Evolutionary conservation across 805 yeast species (phyloP).

Genomic region (Brettanomyces naardenensis): DNA sequence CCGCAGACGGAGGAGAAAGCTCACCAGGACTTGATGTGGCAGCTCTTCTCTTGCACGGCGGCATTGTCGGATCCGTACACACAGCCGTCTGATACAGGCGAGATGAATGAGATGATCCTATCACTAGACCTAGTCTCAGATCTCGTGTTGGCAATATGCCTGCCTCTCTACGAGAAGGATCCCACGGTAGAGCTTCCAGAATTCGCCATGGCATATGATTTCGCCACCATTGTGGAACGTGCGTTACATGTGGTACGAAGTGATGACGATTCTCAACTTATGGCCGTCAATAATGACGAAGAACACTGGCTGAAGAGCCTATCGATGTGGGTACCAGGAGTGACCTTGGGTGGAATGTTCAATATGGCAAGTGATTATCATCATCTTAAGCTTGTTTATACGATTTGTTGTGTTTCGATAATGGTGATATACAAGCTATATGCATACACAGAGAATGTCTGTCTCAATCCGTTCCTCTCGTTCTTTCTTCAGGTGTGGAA

Average conservation of each 20-base stretch:
- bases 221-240: slow-evolving; percentile 30
- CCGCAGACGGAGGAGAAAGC: slow-evolving; percentile 6
- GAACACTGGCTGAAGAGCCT: slow-evolving; percentile 26
- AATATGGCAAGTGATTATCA: slow-evolving; percentile 23
- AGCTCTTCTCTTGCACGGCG: slow-evolving; percentile 24
- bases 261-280: slow-evolving; percentile 33
- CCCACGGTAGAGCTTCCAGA: slow-evolving; percentile 26
- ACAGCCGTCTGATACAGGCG: slow-evolving; percentile 57
- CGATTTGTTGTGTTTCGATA: slow-evolving; percentile 34
- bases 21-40: slow-evolving; percentile 10
- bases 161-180: slow-evolving; percentile 14
- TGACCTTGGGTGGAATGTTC: slow-evolving; percentile 15
- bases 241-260: slow-evolving; percentile 31
- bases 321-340: slow-evolving; percentile 31
- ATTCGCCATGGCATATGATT: slow-evolving; percentile 25
- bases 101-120: slow-evolving; percentile 34
- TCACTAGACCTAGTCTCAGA: slow-evolving; percentile 52
- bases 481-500: slow-evolving; percentile 59
- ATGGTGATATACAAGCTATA: slow-evolving; percentile 38
- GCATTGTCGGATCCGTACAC: slow-evolving; percentile 54
- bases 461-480: slow-evolving; percentile 55
- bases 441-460: slow-evolving; percentile 28
- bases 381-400: slow-evolving; percentile 37
- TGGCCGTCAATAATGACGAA: slow-evolving; percentile 34
- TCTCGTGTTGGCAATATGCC: slow-evolving; percentile 36